Percentiles rank a stretch among this genome's conserved stretches.
These are phyloP conservation scores for Fusarium zealandicum DNA, from an alignment of 2,329 filamentous ascomycete genomes.

Conservation along the genomic window DNA sequence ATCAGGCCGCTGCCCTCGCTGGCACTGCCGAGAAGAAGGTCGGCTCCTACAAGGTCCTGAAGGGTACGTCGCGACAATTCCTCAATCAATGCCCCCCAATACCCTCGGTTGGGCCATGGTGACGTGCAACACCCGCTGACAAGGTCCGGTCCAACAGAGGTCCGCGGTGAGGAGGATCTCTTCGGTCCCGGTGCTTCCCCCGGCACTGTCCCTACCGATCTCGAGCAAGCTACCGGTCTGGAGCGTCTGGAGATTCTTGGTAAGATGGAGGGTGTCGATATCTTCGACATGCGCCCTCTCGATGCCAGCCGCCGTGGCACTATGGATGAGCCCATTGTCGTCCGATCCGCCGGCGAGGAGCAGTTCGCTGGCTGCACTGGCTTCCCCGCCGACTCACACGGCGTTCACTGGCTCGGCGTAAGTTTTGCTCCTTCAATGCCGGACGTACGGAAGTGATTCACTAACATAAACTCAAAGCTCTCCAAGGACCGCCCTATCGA, in stretches of 20 bases:
- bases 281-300: slow-evolving; percentile 98
- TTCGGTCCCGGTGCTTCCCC: slow-evolving; percentile 79
- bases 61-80: slow-evolving; percentile 52
- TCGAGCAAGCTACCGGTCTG: slow-evolving; percentile 95
- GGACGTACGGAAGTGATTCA: slow-evolving; percentile 24
- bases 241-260: slow-evolving; percentile 98
- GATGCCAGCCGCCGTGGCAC: slow-evolving; percentile 93
- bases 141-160: slow-evolving; percentile 64
- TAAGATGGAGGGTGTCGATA: slow-evolving; percentile 98
- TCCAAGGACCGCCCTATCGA: slow-evolving; percentile 89
- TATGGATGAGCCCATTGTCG: slow-evolving; percentile 85
- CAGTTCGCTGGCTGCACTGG: slow-evolving; percentile 98
- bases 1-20: slow-evolving; percentile 48
- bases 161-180: slow-evolving; percentile 84
- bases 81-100: slow-evolving; percentile 22
- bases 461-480: slow-evolving; percentile 60
- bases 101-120: slow-evolving; percentile 38
- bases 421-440: slow-evolving; percentile 46
- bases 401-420: slow-evolving; percentile 89
- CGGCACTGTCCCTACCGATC: slow-evolving; percentile 89
- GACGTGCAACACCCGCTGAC: slow-evolving; percentile 33
- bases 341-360: slow-evolving; percentile 93
- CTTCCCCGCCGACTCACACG: slow-evolving; percentile 89
- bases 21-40: slow-evolving; percentile 54
- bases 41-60: slow-evolving; percentile 54